phyloP scores from a whole-genome alignment of 495 filamentous ascomycete genomes.

The Talaromyces liani region DNA sequence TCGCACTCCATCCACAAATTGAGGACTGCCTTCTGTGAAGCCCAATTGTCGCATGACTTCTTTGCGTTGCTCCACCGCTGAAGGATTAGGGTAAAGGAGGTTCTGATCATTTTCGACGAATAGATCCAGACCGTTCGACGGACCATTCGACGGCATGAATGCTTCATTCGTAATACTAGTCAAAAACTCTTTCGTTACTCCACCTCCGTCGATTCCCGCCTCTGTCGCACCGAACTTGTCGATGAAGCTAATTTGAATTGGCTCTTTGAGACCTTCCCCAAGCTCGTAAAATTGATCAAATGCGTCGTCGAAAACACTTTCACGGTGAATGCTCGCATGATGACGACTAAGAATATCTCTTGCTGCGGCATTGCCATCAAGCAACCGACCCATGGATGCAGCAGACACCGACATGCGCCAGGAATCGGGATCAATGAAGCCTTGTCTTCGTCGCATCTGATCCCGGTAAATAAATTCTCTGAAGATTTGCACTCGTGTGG shows the following conservation, averaged over 20 bases:
- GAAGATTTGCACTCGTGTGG: slow-evolving; percentile 88
- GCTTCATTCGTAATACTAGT: slow-evolving; percentile 85
- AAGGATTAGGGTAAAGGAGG: slow-evolving; percentile 83
- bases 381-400: slow-evolving; percentile 29
- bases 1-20: slow-evolving; percentile 50
- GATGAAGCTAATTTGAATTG: slow-evolving; percentile 95
- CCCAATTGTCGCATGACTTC: slow-evolving; percentile 48
- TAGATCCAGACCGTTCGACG: slow-evolving; percentile 42
- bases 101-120: slow-evolving; percentile 88
- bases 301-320: slow-evolving; percentile 79
- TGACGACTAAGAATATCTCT: slow-evolving; percentile 58
- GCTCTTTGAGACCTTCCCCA: slow-evolving; percentile 82
- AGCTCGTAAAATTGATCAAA: slow-evolving; percentile 76
- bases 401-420: slow-evolving; percentile 63
- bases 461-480: slow-evolving; percentile 83
- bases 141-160: slow-evolving; percentile 52
- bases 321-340: slow-evolving; percentile 72
- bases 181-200: slow-evolving; percentile 96
- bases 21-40: slow-evolving; percentile 40
- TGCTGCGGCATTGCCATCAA: slow-evolving; percentile 21
- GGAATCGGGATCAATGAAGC: slow-evolving; percentile 66
- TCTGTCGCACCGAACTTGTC: slow-evolving; percentile 82
- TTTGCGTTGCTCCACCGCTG: slow-evolving; percentile 64
- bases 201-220: slow-evolving; percentile 93
- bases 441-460: slow-evolving; percentile 67